phyloP scores from a whole-genome alignment of 768 basidiomycete species.

The Ramaria sp. region DNA sequence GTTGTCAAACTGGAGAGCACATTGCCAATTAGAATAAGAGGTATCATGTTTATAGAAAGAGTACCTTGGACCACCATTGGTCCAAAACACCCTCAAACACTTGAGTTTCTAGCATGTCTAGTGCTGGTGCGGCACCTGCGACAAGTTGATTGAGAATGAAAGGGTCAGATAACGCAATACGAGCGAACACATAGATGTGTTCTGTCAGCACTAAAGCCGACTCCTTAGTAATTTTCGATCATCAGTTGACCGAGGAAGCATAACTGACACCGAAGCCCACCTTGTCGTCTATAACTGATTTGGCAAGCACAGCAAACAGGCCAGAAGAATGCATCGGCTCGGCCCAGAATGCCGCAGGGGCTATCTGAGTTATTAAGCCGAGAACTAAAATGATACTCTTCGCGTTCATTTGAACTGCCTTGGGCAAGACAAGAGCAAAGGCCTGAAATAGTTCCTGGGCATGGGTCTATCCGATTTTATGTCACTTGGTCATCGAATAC shows the following conservation, averaged over 20 bases:
- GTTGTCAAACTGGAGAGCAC: conserved; percentile 62
- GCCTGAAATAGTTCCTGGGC: conserved; percentile 49
- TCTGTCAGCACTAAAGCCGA: conserved; percentile 37
- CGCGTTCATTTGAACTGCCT: conserved; percentile 43
- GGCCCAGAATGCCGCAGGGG: conserved; percentile 59
- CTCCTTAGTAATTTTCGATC: conserved; percentile 24
- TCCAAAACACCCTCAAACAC: conserved; percentile 61
- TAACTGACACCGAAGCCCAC: conserved; percentile 24
- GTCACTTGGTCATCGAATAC: neutral
- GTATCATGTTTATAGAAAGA: conserved; percentile 13
- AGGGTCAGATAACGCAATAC: conserved; percentile 57
- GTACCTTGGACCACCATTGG: conserved; percentile 75
- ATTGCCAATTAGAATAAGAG: neutral
- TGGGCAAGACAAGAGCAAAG: conserved; percentile 39
- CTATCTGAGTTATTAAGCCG: conserved; percentile 49
- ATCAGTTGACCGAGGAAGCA: conserved; percentile 21
- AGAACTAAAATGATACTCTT: conserved; percentile 53
- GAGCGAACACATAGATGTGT: conserved; percentile 62
- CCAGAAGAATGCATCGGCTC: conserved; percentile 64
- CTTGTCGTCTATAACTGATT: conserved; percentile 54
- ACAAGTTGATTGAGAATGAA: conserved; percentile 65
- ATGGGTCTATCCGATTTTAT: conserved; percentile 31
- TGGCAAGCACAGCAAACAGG: conserved; percentile 54
- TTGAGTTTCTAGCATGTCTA: conserved; percentile 37
- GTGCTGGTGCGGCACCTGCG: conserved; percentile 42